A percentile compares a stretch with the other conserved stretches of the same genome.
Conservation (phyloP, 2,329 filamentous ascomycete species). For the Fusarium transvaalense region DNA sequence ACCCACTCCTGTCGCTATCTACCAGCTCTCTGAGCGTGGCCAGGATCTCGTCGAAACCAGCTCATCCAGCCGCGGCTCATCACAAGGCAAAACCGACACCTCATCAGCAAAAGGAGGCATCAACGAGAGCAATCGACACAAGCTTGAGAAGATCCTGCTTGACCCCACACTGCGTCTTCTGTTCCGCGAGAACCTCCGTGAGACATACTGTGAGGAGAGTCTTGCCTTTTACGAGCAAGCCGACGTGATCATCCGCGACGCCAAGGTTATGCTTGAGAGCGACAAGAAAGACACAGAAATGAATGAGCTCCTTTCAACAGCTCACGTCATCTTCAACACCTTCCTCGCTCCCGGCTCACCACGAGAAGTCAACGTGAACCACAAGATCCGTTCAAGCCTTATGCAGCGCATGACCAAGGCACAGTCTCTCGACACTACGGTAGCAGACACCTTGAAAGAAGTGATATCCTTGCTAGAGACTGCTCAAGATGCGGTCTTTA, state of each 20-base stretch:
- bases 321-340: slow-evolving; percentile 98
- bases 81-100: slow-evolving; percentile 67
- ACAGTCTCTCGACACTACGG: slow-evolving; percentile 89
- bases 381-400: slow-evolving; percentile 90
- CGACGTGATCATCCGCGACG: slow-evolving; percentile 82
- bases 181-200: slow-evolving; percentile 92
- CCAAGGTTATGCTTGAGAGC: slow-evolving; percentile 70
- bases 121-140: slow-evolving; percentile 91
- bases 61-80: slow-evolving; percentile 66
- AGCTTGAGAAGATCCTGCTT: slow-evolving; percentile 90
- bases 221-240: slow-evolving; percentile 95
- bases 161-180: slow-evolving; percentile 89
- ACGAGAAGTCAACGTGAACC: slow-evolving; percentile 97
- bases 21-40: slow-evolving; percentile 85
- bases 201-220: slow-evolving; percentile 98
- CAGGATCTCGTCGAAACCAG: slow-evolving; percentile 72
- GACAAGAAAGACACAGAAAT: slow-evolving; percentile 80
- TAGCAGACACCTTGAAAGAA: slow-evolving; percentile 90
- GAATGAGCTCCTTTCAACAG: slow-evolving; percentile 93
- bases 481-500: slow-evolving; percentile 95
- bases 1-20: slow-evolving; percentile 87
- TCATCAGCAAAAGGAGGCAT: slow-evolving; percentile 65
- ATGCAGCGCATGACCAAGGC: slow-evolving; percentile 97
- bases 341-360: slow-evolving; percentile 96
- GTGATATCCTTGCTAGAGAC: slow-evolving; percentile 92